Evolutionary conservation across 225 moss, liverwort and hornwort genomes (phyloP).

Genomic region (Ulota crispa): DNA sequence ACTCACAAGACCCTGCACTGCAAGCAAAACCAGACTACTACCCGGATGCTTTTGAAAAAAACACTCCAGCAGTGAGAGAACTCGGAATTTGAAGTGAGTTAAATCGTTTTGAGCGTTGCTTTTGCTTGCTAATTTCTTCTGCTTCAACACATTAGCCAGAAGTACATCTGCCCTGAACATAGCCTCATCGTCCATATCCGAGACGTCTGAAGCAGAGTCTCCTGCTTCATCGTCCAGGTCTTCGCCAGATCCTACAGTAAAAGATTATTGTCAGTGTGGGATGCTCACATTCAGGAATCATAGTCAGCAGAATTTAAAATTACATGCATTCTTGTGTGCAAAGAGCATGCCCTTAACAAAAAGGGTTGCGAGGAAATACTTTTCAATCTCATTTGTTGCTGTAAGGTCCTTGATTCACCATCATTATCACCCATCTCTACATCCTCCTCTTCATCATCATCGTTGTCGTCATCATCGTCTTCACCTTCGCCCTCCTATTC

Average conservation of each 20-base stretch:
- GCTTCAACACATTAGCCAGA: conserved; percentile 72
- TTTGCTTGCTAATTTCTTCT: conserved; percentile 57
- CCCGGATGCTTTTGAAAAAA: conserved; percentile 76
- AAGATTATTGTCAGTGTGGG: conserved; percentile 8
- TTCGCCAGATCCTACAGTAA: conserved; percentile 36
- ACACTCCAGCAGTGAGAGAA: conserved; percentile 68
- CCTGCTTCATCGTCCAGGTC: conserved; percentile 53
- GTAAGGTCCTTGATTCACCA: conserved; percentile 26
- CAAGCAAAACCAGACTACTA: conserved; percentile 66
- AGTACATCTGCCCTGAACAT: conserved; percentile 91
- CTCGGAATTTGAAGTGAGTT: conserved; percentile 81
- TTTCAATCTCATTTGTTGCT: conserved; percentile 49
- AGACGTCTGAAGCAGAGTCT: conserved; percentile 61
- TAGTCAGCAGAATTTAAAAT: not conserved
- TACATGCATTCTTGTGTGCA: not conserved
- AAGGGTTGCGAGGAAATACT: conserved; percentile 25
- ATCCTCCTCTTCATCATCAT: conserved; percentile 40
- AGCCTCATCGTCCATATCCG: conserved; percentile 86
- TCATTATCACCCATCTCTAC: conserved; percentile 41
- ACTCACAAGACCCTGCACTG: conserved; percentile 76
- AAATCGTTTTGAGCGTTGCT: conserved; percentile 72
- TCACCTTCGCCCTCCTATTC: conserved; percentile 31
- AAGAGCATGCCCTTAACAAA: not conserved
- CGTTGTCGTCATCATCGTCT: conserved; percentile 39
- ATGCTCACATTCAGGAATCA: not conserved